Base-by-base conservation (phyloP, 2,329 filamentous ascomycete species). In the Aspergillus sp. region DNA sequence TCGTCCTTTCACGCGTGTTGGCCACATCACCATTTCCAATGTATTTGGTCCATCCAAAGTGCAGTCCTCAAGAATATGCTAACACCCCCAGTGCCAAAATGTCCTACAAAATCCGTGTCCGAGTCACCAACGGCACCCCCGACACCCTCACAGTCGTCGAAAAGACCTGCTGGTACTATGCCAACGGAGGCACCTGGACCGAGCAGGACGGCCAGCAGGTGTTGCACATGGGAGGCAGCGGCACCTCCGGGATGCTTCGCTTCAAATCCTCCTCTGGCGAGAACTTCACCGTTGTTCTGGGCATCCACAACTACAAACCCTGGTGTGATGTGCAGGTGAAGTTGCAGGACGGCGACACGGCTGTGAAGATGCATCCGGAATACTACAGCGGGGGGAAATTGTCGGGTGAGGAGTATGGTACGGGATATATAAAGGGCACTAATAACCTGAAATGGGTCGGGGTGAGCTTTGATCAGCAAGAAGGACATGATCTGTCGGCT, bases 171-270 rank as follows among this genome's bases (percentile, higher is more conserved):
- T 52, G 49, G 49, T n/a, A 52, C 6, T 52, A 52, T 29, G 42
- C 53, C 53, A 55, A 51, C 32, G 57, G 57, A 9, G 45, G 52
- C 45, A 52, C 31, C 31, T 55, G 57, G 52, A 32, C 32, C 5
- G 31, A 55, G 32, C 11, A 55, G 18, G 20, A 55, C 7, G 52
- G 52, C 32, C 50, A 55, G 42, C 52, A 59, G n/a, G 26, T 22
- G 2, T 24, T 59, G 16, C 18, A 32, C 14, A 59, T 59, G 52
- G 52, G 47, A 10, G 46, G 52, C n/a, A 59, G 52, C 47, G 57
- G 57, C 4, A 55, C 57, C 14, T 59, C 57, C 6, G 53, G 57
- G 10, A 49, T 56, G 12, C 57, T 59, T 16, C 57, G 53, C 6
- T 53, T 59, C 22, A 11, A 50, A 36, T 49, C 57, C 39, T 29